Evolutionary conservation across 768 basidiomycete species (phyloP), one percentile per base, ranked within the genome.

Genomic region (Termitomyces sp.): DNA sequence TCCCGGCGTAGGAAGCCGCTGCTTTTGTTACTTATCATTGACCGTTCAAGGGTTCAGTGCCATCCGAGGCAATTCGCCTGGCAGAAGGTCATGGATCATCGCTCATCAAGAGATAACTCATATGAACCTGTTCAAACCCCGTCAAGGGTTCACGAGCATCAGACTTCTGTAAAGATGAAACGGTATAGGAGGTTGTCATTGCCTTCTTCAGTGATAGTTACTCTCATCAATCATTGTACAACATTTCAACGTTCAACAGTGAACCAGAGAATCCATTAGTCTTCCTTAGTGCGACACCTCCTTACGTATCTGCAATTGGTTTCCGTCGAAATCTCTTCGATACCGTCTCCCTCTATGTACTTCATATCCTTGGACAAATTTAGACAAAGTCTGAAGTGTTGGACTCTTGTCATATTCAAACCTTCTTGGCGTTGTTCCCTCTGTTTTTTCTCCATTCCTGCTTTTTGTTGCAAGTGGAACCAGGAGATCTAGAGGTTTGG

Each of bases 131-230:
- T 32, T 5, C 7, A 1, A 11, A 19, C 17, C 9, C 15, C 19
- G 32, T 30, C n/a, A 7, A n/a, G 11, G 26, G 44, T 21, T 44
- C 35, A 22, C 19, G 37, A 38, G 32, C 38, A 60, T 60, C 55
- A 54, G 41, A 47, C 17, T 54, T 51, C 51, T 30, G 38, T 54
- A 47, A 22, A 34, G 42, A 38, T 60, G 55, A 60, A 60, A 60
- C 59, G 11, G 48, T 17, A 22, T 42, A 35, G 49, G 49, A 15
- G 21, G 22, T 26, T 45, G 52, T 38, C 49, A 38, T 38, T 28
- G 49, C 24, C 49, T 40, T 19, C 37, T 26, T 24, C 47, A 37
- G 24, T 15, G 7, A 26, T 10, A 38, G 24, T 42, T 45, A 47
- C 8, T 19, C 3, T 28, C 54, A 53, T 54, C 53, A 21, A 57